Percentiles rank a stretch among this genome's conserved stretches.
Evolutionary conservation across 441 rosid genomes (phyloP).

Genomic region (Omphalea diandra): DNA sequence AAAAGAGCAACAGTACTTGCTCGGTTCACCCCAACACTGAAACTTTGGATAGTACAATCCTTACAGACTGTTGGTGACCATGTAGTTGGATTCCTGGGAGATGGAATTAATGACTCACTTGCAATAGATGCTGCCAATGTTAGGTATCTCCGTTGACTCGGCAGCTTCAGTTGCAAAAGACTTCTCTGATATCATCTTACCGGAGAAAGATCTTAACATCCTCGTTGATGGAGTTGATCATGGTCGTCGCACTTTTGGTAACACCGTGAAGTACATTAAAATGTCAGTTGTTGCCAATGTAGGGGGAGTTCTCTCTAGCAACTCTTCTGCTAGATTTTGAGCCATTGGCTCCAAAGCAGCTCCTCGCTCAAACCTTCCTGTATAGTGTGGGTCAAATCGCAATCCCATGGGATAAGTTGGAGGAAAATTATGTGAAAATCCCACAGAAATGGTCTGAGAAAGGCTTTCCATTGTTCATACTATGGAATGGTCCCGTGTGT

Average conservation of each 20-base stretch:
- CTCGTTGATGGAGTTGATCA: constrained; percentile 37
- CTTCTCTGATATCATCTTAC: constrained; percentile 62
- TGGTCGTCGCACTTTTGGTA: constrained; percentile 62
- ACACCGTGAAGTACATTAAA: constrained; percentile 73
- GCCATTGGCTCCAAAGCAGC: constrained; percentile 65
- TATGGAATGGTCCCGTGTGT: constrained; percentile 67
- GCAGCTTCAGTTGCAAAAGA: constrained; percentile 74
- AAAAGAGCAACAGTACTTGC: constrained; percentile 68
- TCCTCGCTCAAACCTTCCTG: constrained; percentile 58
- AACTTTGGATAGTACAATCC: constrained; percentile 66
- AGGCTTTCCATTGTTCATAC: constrained; percentile 50
- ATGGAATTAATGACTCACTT: constrained; percentile 67
- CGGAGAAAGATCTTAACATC: constrained; percentile 52
- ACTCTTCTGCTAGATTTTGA: constrained; percentile 48
- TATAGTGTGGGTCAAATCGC: constrained; percentile 59
- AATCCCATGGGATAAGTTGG: constrained; percentile 74
- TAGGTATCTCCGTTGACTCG: constrained; percentile 68
- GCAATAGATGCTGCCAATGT: constrained; percentile 70
- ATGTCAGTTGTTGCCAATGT: constrained; percentile 65
- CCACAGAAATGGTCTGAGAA: constrained; percentile 53
- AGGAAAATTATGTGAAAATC: constrained; percentile 51
- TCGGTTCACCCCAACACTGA: constrained; percentile 66
- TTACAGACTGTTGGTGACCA: constrained; percentile 56
- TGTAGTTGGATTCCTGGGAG: constrained; percentile 70
- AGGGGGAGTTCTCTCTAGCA: constrained; percentile 57